Evolutionary conservation across 2,329 filamentous ascomycete species (phyloP).

Genomic region (Fusarium acutatum): DNA sequence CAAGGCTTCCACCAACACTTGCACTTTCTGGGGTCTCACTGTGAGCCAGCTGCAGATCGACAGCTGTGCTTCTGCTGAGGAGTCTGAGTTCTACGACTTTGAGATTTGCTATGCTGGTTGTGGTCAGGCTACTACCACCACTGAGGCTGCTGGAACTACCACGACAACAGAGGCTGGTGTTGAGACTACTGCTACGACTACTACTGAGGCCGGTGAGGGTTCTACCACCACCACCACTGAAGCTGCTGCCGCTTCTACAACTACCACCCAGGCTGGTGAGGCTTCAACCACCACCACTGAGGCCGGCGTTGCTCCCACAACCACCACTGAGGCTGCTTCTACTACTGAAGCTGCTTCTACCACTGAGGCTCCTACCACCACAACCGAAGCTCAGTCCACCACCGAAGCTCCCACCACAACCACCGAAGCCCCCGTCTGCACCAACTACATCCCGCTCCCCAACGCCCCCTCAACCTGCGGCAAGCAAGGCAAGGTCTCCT

Average conservation of each 20-base stretch:
- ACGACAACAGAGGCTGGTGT: neutral
- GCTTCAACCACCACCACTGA: neutral
- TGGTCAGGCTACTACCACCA: neutral
- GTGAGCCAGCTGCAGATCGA: neutral
- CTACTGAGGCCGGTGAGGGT: neutral
- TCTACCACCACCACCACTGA: neutral
- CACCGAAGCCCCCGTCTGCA: conserved; percentile 8
- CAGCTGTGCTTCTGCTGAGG: neutral
- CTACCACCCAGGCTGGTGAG: neutral
- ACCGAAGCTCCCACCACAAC: conserved; percentile 4
- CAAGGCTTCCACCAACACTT: neutral
- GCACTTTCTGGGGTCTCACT: neutral
- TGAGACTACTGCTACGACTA: neutral
- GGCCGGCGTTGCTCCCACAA: neutral
- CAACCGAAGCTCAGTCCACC: neutral
- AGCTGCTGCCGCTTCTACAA: neutral
- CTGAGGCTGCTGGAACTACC: neutral
- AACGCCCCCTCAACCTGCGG: conserved; percentile 7
- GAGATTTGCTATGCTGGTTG: neutral
- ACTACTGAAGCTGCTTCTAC: neutral
- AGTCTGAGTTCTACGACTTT: neutral
- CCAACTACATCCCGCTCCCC: neutral
- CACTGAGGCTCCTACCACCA: neutral
- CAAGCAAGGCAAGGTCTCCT: conserved; percentile 12
- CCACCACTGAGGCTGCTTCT: neutral